phyloP scores from a whole-genome alignment of 176 grass and related monocot species.

The Hsuehochloa calcarea region DNA sequence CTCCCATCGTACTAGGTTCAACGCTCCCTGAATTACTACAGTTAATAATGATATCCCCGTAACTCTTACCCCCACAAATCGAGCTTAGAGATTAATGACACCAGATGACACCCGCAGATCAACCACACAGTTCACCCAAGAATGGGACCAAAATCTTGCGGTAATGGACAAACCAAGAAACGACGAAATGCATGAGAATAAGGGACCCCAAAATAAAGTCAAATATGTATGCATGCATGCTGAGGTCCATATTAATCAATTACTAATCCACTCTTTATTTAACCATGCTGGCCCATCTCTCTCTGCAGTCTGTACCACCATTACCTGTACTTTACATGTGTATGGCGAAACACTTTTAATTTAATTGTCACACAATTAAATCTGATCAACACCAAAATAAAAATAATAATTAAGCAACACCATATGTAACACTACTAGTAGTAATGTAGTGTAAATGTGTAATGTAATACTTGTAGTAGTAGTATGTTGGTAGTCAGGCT shows the following conservation, averaged over 20 bases:
- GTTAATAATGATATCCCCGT: background rate
- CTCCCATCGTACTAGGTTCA: too few species aligned
- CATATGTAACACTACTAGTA: background rate
- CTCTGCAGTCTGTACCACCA: conserved; percentile 27
- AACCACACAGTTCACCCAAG: conserved; percentile 10
- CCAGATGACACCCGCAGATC: conserved; percentile 16
- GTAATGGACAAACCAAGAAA: conserved; percentile 38
- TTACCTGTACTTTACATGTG: conserved; percentile 42
- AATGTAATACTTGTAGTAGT: background rate
- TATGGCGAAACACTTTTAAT: conserved; percentile 6
- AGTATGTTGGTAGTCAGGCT: background rate
- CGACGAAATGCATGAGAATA: conserved; percentile 6
- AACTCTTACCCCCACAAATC: background rate
- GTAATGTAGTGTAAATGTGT: background rate
- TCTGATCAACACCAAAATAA: conserved; percentile 14
- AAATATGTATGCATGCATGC: conserved; percentile 1
- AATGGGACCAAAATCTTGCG: conserved; percentile 27
- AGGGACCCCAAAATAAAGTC: conserved; percentile 31
- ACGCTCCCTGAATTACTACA: background rate
- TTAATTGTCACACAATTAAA: background rate
- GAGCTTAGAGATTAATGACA: background rate
- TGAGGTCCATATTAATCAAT: background rate
- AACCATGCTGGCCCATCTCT: conserved; percentile 16
- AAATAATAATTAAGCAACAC: background rate
- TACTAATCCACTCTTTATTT: conserved; percentile 41